Conservation (phyloP, 2,329 filamentous ascomycete genomes). For the Fusarium agapanthi region DNA sequence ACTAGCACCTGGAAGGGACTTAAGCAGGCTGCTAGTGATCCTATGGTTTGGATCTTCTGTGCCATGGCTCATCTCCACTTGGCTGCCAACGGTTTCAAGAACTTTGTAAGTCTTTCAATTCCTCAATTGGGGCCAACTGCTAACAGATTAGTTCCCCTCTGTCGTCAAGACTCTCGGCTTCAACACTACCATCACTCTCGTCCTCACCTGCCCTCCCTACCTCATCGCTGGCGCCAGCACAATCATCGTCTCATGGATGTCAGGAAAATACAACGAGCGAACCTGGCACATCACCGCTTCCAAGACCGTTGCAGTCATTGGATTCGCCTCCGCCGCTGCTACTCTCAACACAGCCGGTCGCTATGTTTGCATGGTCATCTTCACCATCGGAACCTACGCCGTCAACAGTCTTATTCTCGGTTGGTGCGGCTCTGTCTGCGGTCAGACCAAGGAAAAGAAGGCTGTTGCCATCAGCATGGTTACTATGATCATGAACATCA, state of each 20-base stretch:
- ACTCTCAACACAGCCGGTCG: conserved; percentile 38
- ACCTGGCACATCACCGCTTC: conserved; percentile 58
- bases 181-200: conserved; percentile 43
- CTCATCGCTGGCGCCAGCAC: conserved; percentile 48
- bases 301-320: conserved; percentile 51
- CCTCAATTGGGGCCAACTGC: accelerated
- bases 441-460: conserved; percentile 60
- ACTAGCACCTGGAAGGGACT: conserved; percentile 55
- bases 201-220: conserved; percentile 54
- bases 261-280: conserved; percentile 56
- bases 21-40: conserved; percentile 54
- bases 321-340: conserved; percentile 36
- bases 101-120: conserved; percentile 23
- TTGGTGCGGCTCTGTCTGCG: conserved; percentile 54
- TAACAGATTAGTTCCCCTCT: conserved; percentile 32
- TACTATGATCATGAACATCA: conserved; percentile 40
- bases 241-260: conserved; percentile 46
- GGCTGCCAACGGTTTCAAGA: conserved; percentile 57
- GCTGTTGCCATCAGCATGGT: conserved; percentile 53
- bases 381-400: conserved; percentile 50
- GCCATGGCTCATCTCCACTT: conserved; percentile 61
- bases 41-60: conserved; percentile 58
- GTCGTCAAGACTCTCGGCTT: conserved; percentile 44
- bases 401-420: conserved; percentile 58
- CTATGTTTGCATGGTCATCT: conserved; percentile 50